Base-by-base conservation (phyloP, 164 flowering plant species). In the Nelumbo lutea region DNA sequence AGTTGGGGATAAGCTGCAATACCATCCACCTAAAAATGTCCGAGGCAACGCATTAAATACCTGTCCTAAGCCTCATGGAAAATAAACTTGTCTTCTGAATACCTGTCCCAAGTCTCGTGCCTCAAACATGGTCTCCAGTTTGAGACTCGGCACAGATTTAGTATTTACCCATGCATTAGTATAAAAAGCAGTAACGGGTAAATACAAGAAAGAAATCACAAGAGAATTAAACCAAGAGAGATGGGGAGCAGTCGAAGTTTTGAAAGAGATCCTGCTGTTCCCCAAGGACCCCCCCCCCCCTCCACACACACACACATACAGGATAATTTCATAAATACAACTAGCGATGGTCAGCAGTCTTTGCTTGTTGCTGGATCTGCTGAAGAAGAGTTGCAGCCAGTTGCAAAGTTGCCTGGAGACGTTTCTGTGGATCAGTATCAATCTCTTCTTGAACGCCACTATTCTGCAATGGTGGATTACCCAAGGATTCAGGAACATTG, bases 311-410 rank as follows among this genome's bases (percentile, higher is more conserved):
- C 15, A 53, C 2, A 53, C 11, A 15, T 11, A 7, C 7, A 11
- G 14, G 55, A 10, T 51, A 51, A 51, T 2, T 51, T 13, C 55
- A 51, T 13, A 9, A 10, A 51, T 51, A 51, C 11, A 39, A 63
- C 63, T 46, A 48, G 38, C 52, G 48, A 40, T 73, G 71, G 57
- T 72, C 76, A 77, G 70, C 77, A 69, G 66, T 77, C 77, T 89
- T 87, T 15, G 82, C 85, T 75, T 85, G 85, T 76, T 93, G 98
- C 71, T 85, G 86, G 70, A 94, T 90, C 76, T 94, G 98, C 83
- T 94, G 97, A 80, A 94, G 97, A 78, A 94, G 91, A 59, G 97
- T 83, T 13, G 98, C 98, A 5, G 98, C 98, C 42, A 94, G 82
- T 80, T 90, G 95, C 72, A 94, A 75, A 10, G 98, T 94, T 62